Evolutionary conservation across 2,329 filamentous ascomycete species (phyloP).

Genomic region (Westerdykella aurantiaca): DNA sequence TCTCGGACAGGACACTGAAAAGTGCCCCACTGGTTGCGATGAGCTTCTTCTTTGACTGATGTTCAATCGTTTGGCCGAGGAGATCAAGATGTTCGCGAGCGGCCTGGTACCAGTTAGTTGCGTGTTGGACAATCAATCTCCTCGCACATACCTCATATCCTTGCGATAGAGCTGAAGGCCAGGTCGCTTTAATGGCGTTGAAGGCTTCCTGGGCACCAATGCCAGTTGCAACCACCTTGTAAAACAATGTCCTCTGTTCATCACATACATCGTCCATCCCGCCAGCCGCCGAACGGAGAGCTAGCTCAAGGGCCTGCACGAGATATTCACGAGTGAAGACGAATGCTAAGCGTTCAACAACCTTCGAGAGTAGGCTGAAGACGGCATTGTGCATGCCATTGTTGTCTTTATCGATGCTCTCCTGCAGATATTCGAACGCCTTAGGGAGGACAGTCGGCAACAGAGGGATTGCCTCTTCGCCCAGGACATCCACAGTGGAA

Average conservation of each 20-base stretch:
- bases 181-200: slow-evolving; percentile 65
- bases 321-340: slow-evolving; percentile 77
- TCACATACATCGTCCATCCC: slow-evolving; percentile 57
- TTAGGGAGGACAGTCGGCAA: slow-evolving; percentile 70
- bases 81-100: slow-evolving; percentile 64
- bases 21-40: slow-evolving; percentile 66
- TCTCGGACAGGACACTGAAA: slow-evolving; percentile 54
- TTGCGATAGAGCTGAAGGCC: slow-evolving; percentile 56
- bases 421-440: slow-evolving; percentile 63
- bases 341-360: slow-evolving; percentile 79
- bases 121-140: background rate
- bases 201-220: slow-evolving; percentile 74
- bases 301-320: slow-evolving; percentile 64
- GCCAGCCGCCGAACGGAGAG: slow-evolving; percentile 63
- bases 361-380: slow-evolving; percentile 70
- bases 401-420: slow-evolving; percentile 53
- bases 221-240: slow-evolving; percentile 69
- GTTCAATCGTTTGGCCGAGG: slow-evolving; percentile 65
- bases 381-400: slow-evolving; percentile 71
- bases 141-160: slow-evolving; percentile 55
- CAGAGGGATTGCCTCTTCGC: slow-evolving; percentile 78
- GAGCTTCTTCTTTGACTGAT: slow-evolving; percentile 71
- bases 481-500: slow-evolving; percentile 81
- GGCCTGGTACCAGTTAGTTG: slow-evolving; percentile 45
- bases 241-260: slow-evolving; percentile 61